phyloP scores from a whole-genome alignment of 345 rosid genomes.

The Lepidium africanum region DNA sequence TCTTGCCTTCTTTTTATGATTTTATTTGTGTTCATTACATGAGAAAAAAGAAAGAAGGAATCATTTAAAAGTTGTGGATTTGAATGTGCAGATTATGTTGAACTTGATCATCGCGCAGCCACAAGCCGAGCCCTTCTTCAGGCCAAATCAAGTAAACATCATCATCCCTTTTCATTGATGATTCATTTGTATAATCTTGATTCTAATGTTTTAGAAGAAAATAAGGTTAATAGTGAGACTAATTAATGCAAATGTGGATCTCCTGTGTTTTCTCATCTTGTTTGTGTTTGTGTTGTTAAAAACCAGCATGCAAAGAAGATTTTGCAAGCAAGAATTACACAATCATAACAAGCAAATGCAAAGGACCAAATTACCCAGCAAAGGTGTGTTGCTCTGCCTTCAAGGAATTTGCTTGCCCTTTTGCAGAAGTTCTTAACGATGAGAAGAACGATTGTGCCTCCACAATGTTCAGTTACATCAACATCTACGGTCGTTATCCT shows the following conservation, averaged over 20 bases:
- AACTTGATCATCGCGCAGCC: slow-evolving; percentile 29
- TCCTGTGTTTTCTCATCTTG: not conserved
- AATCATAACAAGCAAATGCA: slow-evolving; percentile 55
- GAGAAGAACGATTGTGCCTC: slow-evolving; percentile 41
- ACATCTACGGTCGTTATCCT: slow-evolving; percentile 63
- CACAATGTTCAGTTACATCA: slow-evolving; percentile 78
- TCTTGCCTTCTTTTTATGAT: not conserved
- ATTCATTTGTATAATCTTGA: not conserved
- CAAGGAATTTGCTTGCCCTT: slow-evolving; percentile 55
- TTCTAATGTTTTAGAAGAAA: not conserved
- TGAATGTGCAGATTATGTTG: slow-evolving; percentile 37
- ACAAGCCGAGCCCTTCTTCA: slow-evolving; percentile 64
- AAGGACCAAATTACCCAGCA: slow-evolving; percentile 54
- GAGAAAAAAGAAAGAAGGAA: not conserved
- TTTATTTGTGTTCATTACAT: not conserved
- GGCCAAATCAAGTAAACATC: slow-evolving; percentile 32
- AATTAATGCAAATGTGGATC: not conserved
- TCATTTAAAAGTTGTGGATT: not conserved
- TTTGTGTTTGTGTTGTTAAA: not conserved
- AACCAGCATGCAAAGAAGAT: slow-evolving; percentile 43
- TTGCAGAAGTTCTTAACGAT: slow-evolving; percentile 37
- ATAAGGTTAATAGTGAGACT: not conserved
- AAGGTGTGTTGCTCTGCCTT: slow-evolving; percentile 45
- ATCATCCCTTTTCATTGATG: not conserved
- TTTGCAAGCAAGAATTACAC: slow-evolving; percentile 59